Evolutionary conservation across 345 rosid species (phyloP).

Genomic region (Camelina laxa): DNA sequence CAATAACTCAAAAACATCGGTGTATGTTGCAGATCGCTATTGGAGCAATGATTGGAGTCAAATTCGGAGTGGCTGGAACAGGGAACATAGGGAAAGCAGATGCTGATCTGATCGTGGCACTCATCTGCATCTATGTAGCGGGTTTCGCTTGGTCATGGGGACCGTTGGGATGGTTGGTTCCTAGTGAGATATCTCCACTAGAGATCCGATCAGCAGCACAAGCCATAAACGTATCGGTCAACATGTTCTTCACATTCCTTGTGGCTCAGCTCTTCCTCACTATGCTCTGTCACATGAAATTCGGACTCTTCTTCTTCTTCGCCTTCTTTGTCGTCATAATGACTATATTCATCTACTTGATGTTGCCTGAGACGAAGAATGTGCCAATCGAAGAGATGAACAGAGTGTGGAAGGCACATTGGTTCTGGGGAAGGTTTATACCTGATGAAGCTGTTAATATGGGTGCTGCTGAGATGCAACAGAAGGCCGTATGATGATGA

Average conservation of each 20-base stretch:
- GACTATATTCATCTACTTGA: conserved; percentile 49
- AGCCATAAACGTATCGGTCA: conserved; percentile 54
- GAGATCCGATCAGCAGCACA: conserved; percentile 72
- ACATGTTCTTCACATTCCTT: conserved; percentile 64
- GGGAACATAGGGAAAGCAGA: conserved; percentile 42
- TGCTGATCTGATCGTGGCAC: conserved; percentile 44
- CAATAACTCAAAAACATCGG: background rate
- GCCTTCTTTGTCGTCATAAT: conserved; percentile 52
- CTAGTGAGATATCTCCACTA: conserved; percentile 67
- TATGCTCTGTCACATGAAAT: conserved; percentile 61
- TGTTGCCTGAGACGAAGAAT: conserved; percentile 54
- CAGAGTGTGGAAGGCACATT: conserved; percentile 47
- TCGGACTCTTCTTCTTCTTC: conserved; percentile 58
- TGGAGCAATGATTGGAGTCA: conserved; percentile 48
- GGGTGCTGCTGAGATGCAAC: conserved; percentile 45
- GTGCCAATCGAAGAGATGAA: conserved; percentile 51
- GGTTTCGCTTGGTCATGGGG: conserved; percentile 82
- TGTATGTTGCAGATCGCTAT: conserved; percentile 45
- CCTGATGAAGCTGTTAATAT: conserved; percentile 46
- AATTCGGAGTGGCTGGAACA: conserved; percentile 61
- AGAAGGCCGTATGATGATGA: conserved; percentile 37
- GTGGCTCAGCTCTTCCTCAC: conserved; percentile 65
- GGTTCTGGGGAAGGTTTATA: conserved; percentile 48
- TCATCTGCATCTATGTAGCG: conserved; percentile 55
- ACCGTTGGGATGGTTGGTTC: conserved; percentile 70